phyloP scores from a whole-genome alignment of 768 basidiomycete genomes.

The Xanthoconium purpureum region DNA sequence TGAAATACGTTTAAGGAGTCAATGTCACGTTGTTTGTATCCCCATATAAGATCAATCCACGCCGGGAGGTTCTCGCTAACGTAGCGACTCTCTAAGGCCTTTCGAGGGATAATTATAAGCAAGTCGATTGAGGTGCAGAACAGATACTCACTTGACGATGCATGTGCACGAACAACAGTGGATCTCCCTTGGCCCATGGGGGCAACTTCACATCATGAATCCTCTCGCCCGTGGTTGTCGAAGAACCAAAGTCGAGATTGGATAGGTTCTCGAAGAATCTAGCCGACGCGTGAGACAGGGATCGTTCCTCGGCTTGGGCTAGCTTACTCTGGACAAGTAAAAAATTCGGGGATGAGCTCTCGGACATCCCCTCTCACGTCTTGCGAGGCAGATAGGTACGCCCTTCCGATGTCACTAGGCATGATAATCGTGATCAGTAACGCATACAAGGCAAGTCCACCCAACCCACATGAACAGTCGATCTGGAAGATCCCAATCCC shows the following conservation, averaged over 20 bases:
- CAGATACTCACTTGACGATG: conserved; percentile 62
- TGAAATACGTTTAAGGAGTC: conserved; percentile 84
- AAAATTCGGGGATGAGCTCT: conserved; percentile 91
- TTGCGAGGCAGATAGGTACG: conserved; percentile 80
- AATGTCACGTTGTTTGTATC: conserved; percentile 76
- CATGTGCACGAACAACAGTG: conserved; percentile 74
- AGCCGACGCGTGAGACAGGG: neutral
- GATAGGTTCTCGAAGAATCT: conserved; percentile 84
- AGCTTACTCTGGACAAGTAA: conserved; percentile 71
- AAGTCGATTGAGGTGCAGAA: neutral
- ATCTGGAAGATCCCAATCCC: conserved; percentile 93
- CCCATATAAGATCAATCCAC: conserved; percentile 97
- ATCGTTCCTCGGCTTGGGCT: neutral
- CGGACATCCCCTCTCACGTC: conserved; percentile 93
- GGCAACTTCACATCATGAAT: conserved; percentile 89
- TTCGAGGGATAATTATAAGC: neutral
- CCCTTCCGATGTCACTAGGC: conserved; percentile 67
- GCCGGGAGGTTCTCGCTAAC: conserved; percentile 80
- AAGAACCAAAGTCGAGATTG: conserved; percentile 72
- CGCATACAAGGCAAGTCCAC: neutral
- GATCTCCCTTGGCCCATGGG: conserved; percentile 84
- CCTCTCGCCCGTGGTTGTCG: conserved; percentile 68
- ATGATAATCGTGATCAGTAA: conserved; percentile 12
- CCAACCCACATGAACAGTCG: conserved; percentile 67
- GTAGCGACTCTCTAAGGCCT: conserved; percentile 88